Percentiles rank a stretch among this genome's conserved stretches.
Conservation (phyloP, 2,329 filamentous ascomycete species). For the Thermoascus crustaceus region DNA sequence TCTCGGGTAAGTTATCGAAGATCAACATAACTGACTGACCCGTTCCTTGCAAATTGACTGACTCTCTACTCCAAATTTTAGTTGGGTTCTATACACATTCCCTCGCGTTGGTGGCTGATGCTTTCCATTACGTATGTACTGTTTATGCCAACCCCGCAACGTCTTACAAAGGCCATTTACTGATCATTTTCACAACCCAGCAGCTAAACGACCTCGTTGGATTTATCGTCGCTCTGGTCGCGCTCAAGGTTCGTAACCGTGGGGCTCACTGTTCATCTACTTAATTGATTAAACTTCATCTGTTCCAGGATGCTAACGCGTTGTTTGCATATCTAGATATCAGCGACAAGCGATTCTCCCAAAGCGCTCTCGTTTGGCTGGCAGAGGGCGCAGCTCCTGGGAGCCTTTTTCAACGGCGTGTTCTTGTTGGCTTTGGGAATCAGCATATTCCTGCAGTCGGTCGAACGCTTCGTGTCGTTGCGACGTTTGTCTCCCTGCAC, state of each 20-base stretch:
- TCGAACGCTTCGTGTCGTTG: conserved; percentile 45
- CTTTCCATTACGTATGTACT: conserved; percentile 73
- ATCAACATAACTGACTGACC: not conserved
- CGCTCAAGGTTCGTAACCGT: conserved; percentile 47
- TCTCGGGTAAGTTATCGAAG: conserved; percentile 27
- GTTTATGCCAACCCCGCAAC: conserved; percentile 20
- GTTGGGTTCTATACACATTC: conserved; percentile 64
- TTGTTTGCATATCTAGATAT: conserved; percentile 35
- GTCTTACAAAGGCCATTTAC: not conserved
- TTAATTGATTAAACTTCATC: too few species aligned
- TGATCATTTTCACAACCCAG: conserved; percentile 1
- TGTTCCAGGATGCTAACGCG: conserved; percentile 3
- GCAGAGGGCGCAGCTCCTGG: conserved; percentile 64
- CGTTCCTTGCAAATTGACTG: not conserved
- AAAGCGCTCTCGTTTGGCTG: conserved; percentile 63
- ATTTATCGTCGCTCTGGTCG: conserved; percentile 58
- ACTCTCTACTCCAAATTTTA: conserved; percentile 15
- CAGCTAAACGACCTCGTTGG: conserved; percentile 64
- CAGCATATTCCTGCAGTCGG: conserved; percentile 64
- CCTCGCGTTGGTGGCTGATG: conserved; percentile 65
- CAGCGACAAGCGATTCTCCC: conserved; percentile 50
- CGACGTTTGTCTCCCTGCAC: conserved; percentile 3
- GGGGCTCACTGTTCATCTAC: too few species aligned
- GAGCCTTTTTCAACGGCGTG: conserved; percentile 73
- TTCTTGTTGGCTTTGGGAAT: conserved; percentile 64